A percentile compares a stretch with the other conserved stretches of the same genome.
Evolutionary conservation across 2,329 filamentous ascomycete genomes (phyloP).

Genomic region (Colletotrichum abscissum): DNA sequence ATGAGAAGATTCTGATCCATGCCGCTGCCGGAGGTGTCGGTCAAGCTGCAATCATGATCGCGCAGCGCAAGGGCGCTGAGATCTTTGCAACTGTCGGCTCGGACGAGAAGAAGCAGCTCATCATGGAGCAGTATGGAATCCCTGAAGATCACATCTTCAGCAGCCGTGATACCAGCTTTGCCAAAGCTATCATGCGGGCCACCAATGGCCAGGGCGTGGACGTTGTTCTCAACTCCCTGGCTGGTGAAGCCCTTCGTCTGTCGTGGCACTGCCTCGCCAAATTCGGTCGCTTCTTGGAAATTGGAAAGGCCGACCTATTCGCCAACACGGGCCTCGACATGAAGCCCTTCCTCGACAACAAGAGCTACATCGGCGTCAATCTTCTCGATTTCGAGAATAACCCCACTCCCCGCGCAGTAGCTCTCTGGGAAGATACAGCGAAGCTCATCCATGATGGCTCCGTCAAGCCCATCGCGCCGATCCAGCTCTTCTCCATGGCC

Average conservation of each 20-base stretch:
- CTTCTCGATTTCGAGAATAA: constrained; percentile 41
- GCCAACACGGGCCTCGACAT: constrained; percentile 59
- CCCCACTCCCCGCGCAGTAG: constrained; percentile 42
- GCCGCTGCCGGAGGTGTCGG: constrained; percentile 51
- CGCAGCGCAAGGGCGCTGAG: constrained; percentile 50
- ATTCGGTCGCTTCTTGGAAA: constrained; percentile 59
- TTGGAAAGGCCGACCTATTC: constrained; percentile 52
- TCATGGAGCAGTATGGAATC: constrained; percentile 42
- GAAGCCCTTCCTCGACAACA: constrained; percentile 56
- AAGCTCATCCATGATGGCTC: constrained; percentile 35
- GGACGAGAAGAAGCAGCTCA: constrained; percentile 43
- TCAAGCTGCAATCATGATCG: constrained; percentile 52
- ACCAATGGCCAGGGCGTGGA: constrained; percentile 48
- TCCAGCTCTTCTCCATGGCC: constrained; percentile 40
- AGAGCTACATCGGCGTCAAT: constrained; percentile 58
- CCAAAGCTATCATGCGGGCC: constrained; percentile 40
- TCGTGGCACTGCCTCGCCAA: constrained; percentile 56
- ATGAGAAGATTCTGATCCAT: constrained; percentile 54
- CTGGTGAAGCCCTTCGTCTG: constrained; percentile 53
- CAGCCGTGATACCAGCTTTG: constrained; percentile 44
- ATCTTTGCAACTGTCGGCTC: constrained; percentile 54
- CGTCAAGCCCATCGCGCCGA: constrained; percentile 42
- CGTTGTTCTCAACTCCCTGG: constrained; percentile 53
- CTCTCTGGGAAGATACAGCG: constrained; percentile 38
- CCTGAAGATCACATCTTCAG: constrained; percentile 42